These are phyloP conservation scores for Eleusine indica DNA, from an alignment of 176 grass and related monocot genomes.

Conservation along the genomic window DNA sequence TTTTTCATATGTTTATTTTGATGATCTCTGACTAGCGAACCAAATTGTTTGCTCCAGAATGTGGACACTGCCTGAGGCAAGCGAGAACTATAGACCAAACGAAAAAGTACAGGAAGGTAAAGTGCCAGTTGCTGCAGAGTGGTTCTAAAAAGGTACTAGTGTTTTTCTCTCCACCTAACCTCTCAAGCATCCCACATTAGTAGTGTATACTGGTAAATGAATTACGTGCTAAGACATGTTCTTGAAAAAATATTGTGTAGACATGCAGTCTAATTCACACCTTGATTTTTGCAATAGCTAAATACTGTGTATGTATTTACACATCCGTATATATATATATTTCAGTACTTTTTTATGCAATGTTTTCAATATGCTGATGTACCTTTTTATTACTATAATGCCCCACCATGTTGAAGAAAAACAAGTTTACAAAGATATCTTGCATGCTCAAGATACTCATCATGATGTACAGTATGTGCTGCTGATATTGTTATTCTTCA, in stretches of 20 bases:
- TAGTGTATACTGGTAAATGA: no score
- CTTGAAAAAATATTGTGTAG: background rate
- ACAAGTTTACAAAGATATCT: constrained; percentile 53
- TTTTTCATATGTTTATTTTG: background rate
- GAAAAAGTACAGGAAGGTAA: constrained; percentile 46
- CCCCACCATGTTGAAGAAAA: constrained; percentile 51
- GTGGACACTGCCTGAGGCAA: constrained; percentile 84
- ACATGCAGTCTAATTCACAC: background rate
- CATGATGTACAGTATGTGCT: constrained; percentile 67
- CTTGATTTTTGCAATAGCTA: background rate
- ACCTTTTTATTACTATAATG: constrained; percentile 15
- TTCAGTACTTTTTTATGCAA: background rate
- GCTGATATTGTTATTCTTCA: background rate
- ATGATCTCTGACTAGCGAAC: background rate
- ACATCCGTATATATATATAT: background rate
- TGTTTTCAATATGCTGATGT: background rate
- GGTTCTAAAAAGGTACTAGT: constrained; percentile 58
- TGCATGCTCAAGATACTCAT: constrained; percentile 56
- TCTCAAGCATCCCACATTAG: background rate
- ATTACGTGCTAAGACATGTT: no score
- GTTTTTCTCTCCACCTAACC: background rate
- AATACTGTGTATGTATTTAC: constrained; percentile 12
- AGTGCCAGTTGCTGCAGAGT: constrained; percentile 43
- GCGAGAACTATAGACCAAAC: constrained; percentile 53
- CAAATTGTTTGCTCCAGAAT: constrained; percentile 53